Conservation (phyloP, 768 basidiomycete genomes). For the Cystofilobasidium bisporidii region DNA sequence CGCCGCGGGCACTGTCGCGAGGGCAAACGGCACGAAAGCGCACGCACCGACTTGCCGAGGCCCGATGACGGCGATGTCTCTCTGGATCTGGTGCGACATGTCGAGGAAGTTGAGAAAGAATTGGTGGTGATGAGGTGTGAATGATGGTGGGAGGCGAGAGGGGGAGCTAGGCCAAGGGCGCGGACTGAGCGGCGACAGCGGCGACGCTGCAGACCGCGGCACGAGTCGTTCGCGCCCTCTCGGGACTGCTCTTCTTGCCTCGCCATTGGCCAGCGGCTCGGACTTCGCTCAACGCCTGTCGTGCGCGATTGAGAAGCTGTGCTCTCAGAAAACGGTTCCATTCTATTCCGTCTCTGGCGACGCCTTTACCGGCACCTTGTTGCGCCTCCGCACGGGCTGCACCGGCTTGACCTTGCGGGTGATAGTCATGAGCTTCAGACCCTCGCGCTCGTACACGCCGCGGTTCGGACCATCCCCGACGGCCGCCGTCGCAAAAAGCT, state of each 20-base stretch:
- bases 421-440: slow-evolving; percentile 10
- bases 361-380: not conserved
- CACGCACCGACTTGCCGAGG: slow-evolving; percentile 18
- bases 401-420: slow-evolving; percentile 10
- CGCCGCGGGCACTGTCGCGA: too few relatives aligned
- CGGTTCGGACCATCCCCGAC: slow-evolving; percentile 40
- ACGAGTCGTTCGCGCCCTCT: too few relatives aligned
- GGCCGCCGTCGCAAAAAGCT: slow-evolving; percentile 63
- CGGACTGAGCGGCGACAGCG: not conserved
- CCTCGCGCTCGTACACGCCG: slow-evolving; percentile 17
- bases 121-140: not conserved
- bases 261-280: too few relatives aligned
- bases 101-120: too few relatives aligned
- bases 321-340: too few relatives aligned
- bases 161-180: not conserved
- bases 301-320: too few relatives aligned
- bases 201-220: not conserved
- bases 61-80: slow-evolving; percentile 26
- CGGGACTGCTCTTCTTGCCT: too few relatives aligned
- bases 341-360: not conserved
- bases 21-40: too few relatives aligned
- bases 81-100: slow-evolving; percentile 15
- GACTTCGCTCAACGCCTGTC: too few relatives aligned
- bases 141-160: not conserved
- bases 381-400: not conserved